phyloP scores from a whole-genome alignment of 2,329 filamentous ascomycete species.

The Rasamsonia emersonii region DNA sequence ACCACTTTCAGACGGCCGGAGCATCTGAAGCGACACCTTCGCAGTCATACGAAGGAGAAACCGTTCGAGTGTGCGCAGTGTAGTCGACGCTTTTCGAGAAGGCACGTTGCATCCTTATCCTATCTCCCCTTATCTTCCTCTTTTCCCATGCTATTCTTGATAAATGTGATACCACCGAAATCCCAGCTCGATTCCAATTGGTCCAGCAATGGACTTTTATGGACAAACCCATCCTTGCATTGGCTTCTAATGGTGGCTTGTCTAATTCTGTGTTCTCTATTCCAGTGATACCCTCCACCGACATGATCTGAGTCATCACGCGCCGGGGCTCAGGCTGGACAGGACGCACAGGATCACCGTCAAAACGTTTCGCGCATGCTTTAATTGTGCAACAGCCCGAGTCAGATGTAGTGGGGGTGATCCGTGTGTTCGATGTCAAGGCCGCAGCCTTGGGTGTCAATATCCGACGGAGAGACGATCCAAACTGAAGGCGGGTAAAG shows the following conservation, averaged over 20 bases:
- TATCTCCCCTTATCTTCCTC: background rate
- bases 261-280: background rate
- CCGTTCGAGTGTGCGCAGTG: slow-evolving; percentile 32
- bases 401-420: slow-evolving; percentile 31
- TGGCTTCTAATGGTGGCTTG: background rate
- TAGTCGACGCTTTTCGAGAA: slow-evolving; percentile 34
- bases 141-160: too few relatives aligned
- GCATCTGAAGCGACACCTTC: slow-evolving; percentile 34
- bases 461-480: slow-evolving; percentile 33
- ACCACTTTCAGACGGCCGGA: slow-evolving; percentile 32
- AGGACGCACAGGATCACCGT: slow-evolving; percentile 32
- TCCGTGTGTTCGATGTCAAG: slow-evolving; percentile 29
- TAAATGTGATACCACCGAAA: too few relatives aligned
- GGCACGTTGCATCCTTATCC: slow-evolving; percentile 17
- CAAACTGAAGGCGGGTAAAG: slow-evolving; percentile 20
- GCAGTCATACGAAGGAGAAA: slow-evolving; percentile 33
- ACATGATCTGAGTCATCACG: slow-evolving; percentile 32
- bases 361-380: slow-evolving; percentile 35
- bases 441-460: slow-evolving; percentile 28
- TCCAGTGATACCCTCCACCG: slow-evolving; percentile 31
- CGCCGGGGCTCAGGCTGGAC: slow-evolving; percentile 24
- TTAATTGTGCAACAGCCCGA: slow-evolving; percentile 30
- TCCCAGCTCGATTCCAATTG: too few relatives aligned
- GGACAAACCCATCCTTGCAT: too few relatives aligned
- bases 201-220: too few relatives aligned